Evolutionary conservation across 1,284 basidiomycete genomes (phyloP).

Genomic region (Cerioporus squamosus): DNA sequence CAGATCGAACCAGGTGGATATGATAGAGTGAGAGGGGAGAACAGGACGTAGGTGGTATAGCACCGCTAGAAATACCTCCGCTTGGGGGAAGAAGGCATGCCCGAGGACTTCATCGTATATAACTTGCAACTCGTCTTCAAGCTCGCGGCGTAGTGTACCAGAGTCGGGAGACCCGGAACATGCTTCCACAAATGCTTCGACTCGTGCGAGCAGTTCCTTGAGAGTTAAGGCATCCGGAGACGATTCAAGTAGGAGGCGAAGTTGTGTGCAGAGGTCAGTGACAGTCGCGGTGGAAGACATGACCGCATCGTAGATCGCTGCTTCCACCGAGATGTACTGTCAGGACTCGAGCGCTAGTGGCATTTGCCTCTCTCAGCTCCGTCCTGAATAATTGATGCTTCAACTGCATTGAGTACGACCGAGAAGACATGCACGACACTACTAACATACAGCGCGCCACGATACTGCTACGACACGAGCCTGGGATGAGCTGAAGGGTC

Average conservation of each 20-base stretch:
- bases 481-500: too few relatives aligned
- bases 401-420: too few relatives aligned
- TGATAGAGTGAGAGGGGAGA: slow-evolving; percentile 64
- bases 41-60: slow-evolving; percentile 65
- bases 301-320: not conserved
- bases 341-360: not conserved
- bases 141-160: slow-evolving; percentile 46
- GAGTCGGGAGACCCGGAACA: slow-evolving; percentile 50
- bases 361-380: too few relatives aligned
- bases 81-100: slow-evolving; percentile 62
- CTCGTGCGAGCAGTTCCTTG: slow-evolving; percentile 48
- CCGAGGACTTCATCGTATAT: slow-evolving; percentile 66
- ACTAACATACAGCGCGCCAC: too few relatives aligned
- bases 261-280: slow-evolving; percentile 48
- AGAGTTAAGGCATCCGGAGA: slow-evolving; percentile 43
- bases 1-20: slow-evolving; percentile 79
- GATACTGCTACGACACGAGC: too few relatives aligned
- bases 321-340: not conserved
- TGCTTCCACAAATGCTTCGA: slow-evolving; percentile 59
- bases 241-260: slow-evolving; percentile 58
- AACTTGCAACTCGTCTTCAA: slow-evolving; percentile 70
- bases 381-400: too few relatives aligned
- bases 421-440: too few relatives aligned
- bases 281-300: slow-evolving; percentile 34
- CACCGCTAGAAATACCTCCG: slow-evolving; percentile 66